These are phyloP conservation scores for Ascochyta rabiei DNA, from an alignment of 2,329 filamentous ascomycete species.

Conservation along the genomic window DNA sequence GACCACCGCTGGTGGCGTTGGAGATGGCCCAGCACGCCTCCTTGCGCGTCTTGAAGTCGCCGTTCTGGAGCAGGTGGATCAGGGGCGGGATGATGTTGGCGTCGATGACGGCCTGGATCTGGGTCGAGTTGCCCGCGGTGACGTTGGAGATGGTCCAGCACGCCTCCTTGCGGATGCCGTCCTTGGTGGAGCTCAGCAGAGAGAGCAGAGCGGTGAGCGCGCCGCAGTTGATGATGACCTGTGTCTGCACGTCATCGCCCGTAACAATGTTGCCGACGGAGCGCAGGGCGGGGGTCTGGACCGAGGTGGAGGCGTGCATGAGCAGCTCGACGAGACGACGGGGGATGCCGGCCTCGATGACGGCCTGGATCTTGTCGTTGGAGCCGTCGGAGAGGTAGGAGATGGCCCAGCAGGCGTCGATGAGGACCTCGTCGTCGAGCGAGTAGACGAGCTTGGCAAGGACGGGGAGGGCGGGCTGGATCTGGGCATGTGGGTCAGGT, in stretches of 20 bases:
- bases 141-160: slow-evolving; percentile 99
- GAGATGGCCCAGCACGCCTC: slow-evolving; percentile 99
- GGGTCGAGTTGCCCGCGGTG: slow-evolving; percentile 94
- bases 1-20: slow-evolving; percentile 94
- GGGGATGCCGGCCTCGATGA: slow-evolving; percentile 97
- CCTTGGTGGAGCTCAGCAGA: slow-evolving; percentile 94
- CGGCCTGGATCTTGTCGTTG: slow-evolving; percentile 99
- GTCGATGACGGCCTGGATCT: slow-evolving; percentile 96
- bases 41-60: slow-evolving; percentile 98
- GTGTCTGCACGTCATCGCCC: slow-evolving; percentile 96
- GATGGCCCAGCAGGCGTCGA: slow-evolving; percentile 99
- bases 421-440: slow-evolving; percentile 95
- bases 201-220: slow-evolving; percentile 90
- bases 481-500: slow-evolving; percentile 60
- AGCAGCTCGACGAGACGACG: slow-evolving; percentile 94
- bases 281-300: slow-evolving; percentile 94
- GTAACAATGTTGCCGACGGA: slow-evolving; percentile 99
- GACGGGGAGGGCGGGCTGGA: slow-evolving; percentile 90
- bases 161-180: slow-evolving; percentile 98
- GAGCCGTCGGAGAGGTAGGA: slow-evolving; percentile 97
- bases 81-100: slow-evolving; percentile 95
- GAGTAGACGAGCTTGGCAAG: slow-evolving; percentile 98
- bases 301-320: slow-evolving; percentile 97
- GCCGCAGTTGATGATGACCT: slow-evolving; percentile 99
- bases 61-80: slow-evolving; percentile 94